A percentile compares a stretch with the other conserved stretches of the same genome.
Conservation (phyloP, 1,139 yeast genomes). For the Sugiyamaella novakii region DNA sequence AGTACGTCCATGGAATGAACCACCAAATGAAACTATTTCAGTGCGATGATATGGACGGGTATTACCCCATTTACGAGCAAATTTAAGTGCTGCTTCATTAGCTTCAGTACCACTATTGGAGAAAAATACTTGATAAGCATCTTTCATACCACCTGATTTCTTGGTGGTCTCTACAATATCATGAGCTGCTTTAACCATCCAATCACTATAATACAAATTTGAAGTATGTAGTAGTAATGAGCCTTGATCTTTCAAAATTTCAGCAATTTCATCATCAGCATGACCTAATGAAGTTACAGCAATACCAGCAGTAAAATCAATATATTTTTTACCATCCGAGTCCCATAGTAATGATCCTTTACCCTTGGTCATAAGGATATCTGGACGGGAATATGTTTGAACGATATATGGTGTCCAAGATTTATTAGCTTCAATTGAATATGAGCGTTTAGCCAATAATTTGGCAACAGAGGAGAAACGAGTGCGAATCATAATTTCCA, state of each 20-base stretch:
- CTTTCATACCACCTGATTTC: conserved; percentile 72
- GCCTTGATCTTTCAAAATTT: conserved; percentile 72
- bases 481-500: conserved; percentile 9
- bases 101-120: conserved; percentile 97
- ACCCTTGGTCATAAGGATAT: conserved; percentile 61
- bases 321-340: conserved; percentile 70
- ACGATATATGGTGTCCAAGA: conserved; percentile 51
- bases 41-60: conserved; percentile 39
- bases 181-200: conserved; percentile 78
- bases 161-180: conserved; percentile 70
- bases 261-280: conserved; percentile 69
- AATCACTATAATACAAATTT: conserved; percentile 79
- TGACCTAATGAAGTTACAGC: conserved; percentile 97
- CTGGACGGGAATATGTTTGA: conserved; percentile 82
- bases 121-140: conserved; percentile 81
- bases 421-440: conserved; percentile 11
- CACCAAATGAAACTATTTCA: conserved; percentile 81
- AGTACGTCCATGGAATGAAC: conserved; percentile 93
- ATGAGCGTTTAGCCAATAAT: conserved; percentile 6
- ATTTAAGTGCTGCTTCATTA: conserved; percentile 94
- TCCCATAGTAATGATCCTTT: conserved; percentile 77
- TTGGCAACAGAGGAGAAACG: conserved; percentile 1
- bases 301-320: conserved; percentile 93
- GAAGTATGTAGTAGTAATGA: conserved; percentile 76
- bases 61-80: conserved; percentile 86